A percentile compares a stretch with the other conserved stretches of the same genome.
phyloP scores from a whole-genome alignment of 805 yeast genomes.

The Wickerhamomyces mucosus region DNA sequence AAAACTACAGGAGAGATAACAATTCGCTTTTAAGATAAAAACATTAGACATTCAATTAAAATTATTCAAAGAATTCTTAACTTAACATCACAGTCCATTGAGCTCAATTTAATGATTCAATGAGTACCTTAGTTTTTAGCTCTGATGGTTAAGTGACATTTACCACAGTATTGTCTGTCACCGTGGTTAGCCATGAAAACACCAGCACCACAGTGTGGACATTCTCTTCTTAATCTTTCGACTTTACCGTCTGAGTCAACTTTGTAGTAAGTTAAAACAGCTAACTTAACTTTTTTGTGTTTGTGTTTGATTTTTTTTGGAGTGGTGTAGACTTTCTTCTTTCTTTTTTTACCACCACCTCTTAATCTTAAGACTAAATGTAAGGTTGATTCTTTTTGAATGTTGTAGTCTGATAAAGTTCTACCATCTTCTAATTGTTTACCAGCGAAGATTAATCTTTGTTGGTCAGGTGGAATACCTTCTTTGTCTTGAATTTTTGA shows the following conservation, averaged over 20 bases:
- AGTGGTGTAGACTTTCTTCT: conserved; percentile 99
- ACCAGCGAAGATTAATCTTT: conserved; percentile 95
- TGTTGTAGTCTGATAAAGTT: conserved; percentile 95
- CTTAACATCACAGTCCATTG: no score
- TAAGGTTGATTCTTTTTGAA: conserved; percentile 93
- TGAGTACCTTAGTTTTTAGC: conserved; percentile 24
- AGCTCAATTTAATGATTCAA: conserved; percentile 3
- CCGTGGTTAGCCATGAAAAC: conserved; percentile 98
- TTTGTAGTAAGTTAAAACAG: conserved; percentile 99
- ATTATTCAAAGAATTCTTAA: no score
- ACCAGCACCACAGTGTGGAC: conserved; percentile 98
- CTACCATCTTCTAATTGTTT: conserved; percentile 96
- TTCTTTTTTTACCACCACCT: conserved; percentile 99
- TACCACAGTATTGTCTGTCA: conserved; percentile 99
- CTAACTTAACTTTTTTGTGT: conserved; percentile 98
- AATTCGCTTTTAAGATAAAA: no score
- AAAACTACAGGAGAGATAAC: no score
- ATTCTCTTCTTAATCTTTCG: conserved; percentile 97
- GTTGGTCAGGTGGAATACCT: conserved; percentile 97
- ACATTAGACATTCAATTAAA: no score
- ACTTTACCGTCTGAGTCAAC: conserved; percentile 98
- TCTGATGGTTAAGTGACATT: conserved; percentile 93
- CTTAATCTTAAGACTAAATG: conserved; percentile 96
- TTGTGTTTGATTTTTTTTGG: conserved; percentile 99
- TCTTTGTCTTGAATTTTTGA: conserved; percentile 95